A percentile compares a stretch with the other conserved stretches of the same genome.
Conservation (phyloP, 768 basidiomycete genomes). For the Phylloporus arenicola region DNA sequence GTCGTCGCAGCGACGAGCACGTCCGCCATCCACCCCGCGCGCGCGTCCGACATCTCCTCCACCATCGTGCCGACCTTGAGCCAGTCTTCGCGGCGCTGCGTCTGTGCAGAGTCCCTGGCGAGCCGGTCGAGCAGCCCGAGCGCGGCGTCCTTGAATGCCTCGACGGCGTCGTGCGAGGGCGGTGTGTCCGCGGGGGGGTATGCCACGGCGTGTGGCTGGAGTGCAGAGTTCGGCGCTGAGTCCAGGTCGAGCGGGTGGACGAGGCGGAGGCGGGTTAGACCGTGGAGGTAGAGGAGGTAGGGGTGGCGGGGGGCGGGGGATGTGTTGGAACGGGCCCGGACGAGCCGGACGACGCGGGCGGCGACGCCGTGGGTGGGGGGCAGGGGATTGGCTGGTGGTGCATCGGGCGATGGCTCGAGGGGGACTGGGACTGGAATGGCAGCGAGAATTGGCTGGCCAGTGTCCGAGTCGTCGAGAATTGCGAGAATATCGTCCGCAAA, state of each 20-base stretch:
- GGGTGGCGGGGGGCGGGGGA: slow-evolving; percentile 42
- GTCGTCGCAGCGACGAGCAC: slow-evolving; percentile 55
- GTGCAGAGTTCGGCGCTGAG: slow-evolving; percentile 21
- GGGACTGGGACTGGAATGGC: slow-evolving; percentile 48
- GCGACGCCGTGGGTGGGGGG: slow-evolving; percentile 60
- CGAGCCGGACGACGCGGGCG: slow-evolving; percentile 65
- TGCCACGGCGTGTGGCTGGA: slow-evolving; percentile 41
- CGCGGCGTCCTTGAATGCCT: slow-evolving; percentile 66
- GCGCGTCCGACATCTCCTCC: slow-evolving; percentile 60
- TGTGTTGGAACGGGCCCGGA: slow-evolving; percentile 47
- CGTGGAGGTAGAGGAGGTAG: slow-evolving; percentile 68
- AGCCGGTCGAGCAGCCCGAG: slow-evolving; percentile 63
- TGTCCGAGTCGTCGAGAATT: slow-evolving; percentile 64
- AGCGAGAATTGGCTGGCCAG: slow-evolving; percentile 58
- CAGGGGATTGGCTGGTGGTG: slow-evolving; percentile 5
- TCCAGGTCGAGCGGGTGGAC: slow-evolving; percentile 33
- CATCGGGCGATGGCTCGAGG: slow-evolving; percentile 15
- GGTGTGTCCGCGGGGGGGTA: slow-evolving; percentile 39
- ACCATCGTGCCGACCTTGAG: slow-evolving; percentile 65
- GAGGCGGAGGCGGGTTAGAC: slow-evolving; percentile 61
- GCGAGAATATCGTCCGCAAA: slow-evolving; percentile 62
- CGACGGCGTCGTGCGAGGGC: slow-evolving; percentile 51
- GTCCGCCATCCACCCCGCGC: slow-evolving; percentile 73
- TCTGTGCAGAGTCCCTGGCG: slow-evolving; percentile 36
- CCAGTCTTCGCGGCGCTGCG: slow-evolving; percentile 59